Percentiles rank a stretch among this genome's conserved stretches.
Conservation (phyloP, 164 flowering plant species). For the Litsea cubeba region DNA sequence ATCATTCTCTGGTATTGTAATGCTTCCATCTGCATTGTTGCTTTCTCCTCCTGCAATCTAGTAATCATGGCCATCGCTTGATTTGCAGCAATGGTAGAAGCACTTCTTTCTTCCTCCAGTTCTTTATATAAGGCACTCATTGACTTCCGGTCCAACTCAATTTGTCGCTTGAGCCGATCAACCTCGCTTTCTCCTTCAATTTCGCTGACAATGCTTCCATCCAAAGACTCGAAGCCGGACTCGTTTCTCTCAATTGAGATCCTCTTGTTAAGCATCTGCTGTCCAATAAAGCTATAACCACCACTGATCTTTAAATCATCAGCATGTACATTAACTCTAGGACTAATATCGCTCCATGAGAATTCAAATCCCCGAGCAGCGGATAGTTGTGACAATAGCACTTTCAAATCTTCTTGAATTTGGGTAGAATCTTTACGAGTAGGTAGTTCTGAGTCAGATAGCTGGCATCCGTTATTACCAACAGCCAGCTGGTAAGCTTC, state of each 20-base stretch:
- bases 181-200: slow-evolving; percentile 49
- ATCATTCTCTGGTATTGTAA: slow-evolving; percentile 80
- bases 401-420: slow-evolving; percentile 62
- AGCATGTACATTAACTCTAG: slow-evolving; percentile 38
- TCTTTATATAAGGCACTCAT: slow-evolving; percentile 60
- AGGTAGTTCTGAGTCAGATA: slow-evolving; percentile 49
- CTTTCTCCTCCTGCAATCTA: slow-evolving; percentile 91
- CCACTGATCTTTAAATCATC: slow-evolving; percentile 50
- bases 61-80: slow-evolving; percentile 98
- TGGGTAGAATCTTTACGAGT: slow-evolving; percentile 49
- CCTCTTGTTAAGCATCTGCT: slow-evolving; percentile 51
- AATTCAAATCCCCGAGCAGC: slow-evolving; percentile 50
- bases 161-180: slow-evolving; percentile 68
- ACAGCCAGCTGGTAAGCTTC: slow-evolving; percentile 76
- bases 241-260: slow-evolving; percentile 56
- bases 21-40: slow-evolving; percentile 86
- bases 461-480: slow-evolving; percentile 48
- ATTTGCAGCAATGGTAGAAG: slow-evolving; percentile 78
- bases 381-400: slow-evolving; percentile 65
- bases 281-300: slow-evolving; percentile 30
- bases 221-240: slow-evolving; percentile 51
- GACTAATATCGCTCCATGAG: slow-evolving; percentile 50
- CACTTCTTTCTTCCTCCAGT: slow-evolving; percentile 91
- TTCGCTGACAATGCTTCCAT: slow-evolving; percentile 42
- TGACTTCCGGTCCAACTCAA: slow-evolving; percentile 57